Conservation (phyloP, 2,329 filamentous ascomycete species). For the Cladophialophora carrionii region DNA sequence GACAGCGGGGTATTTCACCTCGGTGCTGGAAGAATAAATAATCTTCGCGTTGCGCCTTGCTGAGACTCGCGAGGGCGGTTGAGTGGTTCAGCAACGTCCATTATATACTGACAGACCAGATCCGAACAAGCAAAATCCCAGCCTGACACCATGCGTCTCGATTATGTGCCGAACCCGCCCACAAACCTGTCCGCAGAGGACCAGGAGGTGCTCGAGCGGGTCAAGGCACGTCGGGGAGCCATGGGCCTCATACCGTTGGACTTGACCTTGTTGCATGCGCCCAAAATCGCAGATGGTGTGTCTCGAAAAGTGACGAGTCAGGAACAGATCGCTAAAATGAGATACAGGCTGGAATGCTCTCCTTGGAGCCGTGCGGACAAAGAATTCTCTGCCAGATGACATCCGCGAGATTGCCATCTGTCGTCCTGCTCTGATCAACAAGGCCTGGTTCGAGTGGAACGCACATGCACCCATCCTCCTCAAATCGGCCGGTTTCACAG, state of each 20-base stretch:
- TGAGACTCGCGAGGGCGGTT: not conserved
- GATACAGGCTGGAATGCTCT: slow-evolving; percentile 58
- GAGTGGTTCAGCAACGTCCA: not conserved
- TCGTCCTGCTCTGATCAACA: slow-evolving; percentile 77
- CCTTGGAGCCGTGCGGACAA: slow-evolving; percentile 59
- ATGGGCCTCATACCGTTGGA: slow-evolving; percentile 58
- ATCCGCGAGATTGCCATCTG: slow-evolving; percentile 79
- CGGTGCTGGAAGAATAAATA: slow-evolving; percentile 4
- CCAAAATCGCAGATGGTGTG: slow-evolving; percentile 56
- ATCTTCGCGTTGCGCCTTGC: not conserved
- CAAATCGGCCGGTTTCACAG: slow-evolving; percentile 59
- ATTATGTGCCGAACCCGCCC: slow-evolving; percentile 58
- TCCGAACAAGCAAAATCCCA: not conserved
- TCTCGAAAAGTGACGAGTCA: not conserved
- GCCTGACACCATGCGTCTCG: slow-evolving; percentile 55
- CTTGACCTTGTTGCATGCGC: slow-evolving; percentile 58
- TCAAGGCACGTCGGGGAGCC: slow-evolving; percentile 56
- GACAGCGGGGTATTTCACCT: not conserved
- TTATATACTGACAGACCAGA: slow-evolving; percentile 1
- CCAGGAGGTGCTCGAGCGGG: slow-evolving; percentile 55
- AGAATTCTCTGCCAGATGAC: slow-evolving; percentile 53
- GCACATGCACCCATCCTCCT: slow-evolving; percentile 76
- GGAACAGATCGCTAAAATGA: not conserved
- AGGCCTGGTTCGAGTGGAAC: slow-evolving; percentile 83
- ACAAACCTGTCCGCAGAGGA: slow-evolving; percentile 48